A percentile compares a stretch with the other conserved stretches of the same genome.
phyloP scores from a whole-genome alignment of 1,284 basidiomycete genomes.

The Kalmanozyma brasiliensis region DNA sequence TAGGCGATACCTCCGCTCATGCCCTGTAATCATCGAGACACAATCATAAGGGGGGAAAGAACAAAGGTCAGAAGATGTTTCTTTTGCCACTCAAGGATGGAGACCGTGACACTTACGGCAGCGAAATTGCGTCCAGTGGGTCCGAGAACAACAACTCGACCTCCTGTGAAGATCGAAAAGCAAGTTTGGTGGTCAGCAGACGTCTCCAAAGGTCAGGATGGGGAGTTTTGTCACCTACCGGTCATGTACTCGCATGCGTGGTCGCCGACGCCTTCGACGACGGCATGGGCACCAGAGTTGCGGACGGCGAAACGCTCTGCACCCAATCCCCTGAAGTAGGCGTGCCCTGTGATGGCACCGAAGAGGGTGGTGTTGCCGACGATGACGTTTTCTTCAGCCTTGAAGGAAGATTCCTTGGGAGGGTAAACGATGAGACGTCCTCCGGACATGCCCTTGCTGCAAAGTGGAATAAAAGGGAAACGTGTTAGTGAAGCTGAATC shows the following conservation, averaged over 20 bases:
- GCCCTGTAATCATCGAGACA: too few relatives aligned
- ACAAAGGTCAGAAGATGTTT: too few relatives aligned
- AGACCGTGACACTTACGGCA: slow-evolving; percentile 34
- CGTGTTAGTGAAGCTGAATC: too few relatives aligned
- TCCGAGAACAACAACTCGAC: slow-evolving; percentile 59
- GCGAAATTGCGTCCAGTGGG: slow-evolving; percentile 58
- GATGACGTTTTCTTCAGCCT: slow-evolving; percentile 65
- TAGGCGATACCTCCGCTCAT: slow-evolving; percentile 65
- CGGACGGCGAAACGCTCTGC: slow-evolving; percentile 65
- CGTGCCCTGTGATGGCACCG: slow-evolving; percentile 57
- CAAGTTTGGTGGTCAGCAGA: too few relatives aligned
- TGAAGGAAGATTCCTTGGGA: slow-evolving; percentile 62
- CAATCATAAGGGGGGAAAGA: too few relatives aligned
- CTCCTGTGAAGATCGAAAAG: slow-evolving; percentile 21
- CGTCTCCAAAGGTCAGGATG: too few relatives aligned
- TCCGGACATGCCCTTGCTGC: slow-evolving; percentile 52
- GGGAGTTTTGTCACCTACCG: too few relatives aligned
- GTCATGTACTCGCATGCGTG: slow-evolving; percentile 62
- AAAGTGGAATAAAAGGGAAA: too few relatives aligned
- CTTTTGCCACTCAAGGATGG: too few relatives aligned
- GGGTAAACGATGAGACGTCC: slow-evolving; percentile 64
- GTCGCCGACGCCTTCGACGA: slow-evolving; percentile 64
- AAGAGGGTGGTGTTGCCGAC: slow-evolving; percentile 59
- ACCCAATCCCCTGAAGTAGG: slow-evolving; percentile 63
- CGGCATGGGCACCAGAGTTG: slow-evolving; percentile 65